A percentile compares a stretch with the other conserved stretches of the same genome.
Evolutionary conservation across 768 basidiomycete species (phyloP).

Genomic region (Macrocybe gigantea): DNA sequence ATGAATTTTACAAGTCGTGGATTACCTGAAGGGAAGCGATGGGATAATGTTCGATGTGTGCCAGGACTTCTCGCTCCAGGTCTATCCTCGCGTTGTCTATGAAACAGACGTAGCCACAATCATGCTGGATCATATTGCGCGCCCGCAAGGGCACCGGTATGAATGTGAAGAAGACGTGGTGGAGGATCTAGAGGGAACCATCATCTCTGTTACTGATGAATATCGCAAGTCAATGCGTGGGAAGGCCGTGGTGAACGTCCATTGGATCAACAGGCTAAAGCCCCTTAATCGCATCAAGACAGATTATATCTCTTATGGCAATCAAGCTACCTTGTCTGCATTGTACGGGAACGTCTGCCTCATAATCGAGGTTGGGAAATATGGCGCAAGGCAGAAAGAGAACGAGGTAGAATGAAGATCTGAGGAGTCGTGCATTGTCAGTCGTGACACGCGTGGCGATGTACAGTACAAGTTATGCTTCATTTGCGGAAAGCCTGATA

Average conservation of each 20-base stretch:
- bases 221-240: neutral
- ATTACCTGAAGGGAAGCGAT: constrained; percentile 22
- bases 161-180: neutral
- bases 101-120: neutral
- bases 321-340: constrained; percentile 12
- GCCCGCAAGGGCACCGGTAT: neutral
- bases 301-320: constrained; percentile 17
- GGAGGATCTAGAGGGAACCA: neutral
- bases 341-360: constrained; percentile 17
- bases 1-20: neutral
- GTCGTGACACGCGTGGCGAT: too few species aligned
- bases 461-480: too few species aligned
- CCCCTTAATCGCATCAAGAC: constrained; percentile 3
- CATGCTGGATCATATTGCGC: neutral
- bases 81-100: constrained; percentile 16
- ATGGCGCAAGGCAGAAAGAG: too few species aligned
- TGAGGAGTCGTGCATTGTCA: too few species aligned
- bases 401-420: too few species aligned
- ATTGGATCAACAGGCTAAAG: constrained; percentile 9
- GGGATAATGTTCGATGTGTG: constrained; percentile 17
- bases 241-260: neutral
- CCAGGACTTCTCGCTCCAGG: constrained; percentile 8
- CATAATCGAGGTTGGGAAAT: constrained; percentile 7
- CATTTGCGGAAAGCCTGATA: too few species aligned
- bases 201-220: neutral